Percentiles rank a stretch among this genome's conserved stretches.
phyloP scores from a whole-genome alignment of 2,329 filamentous ascomycete species.

The Neopestalotiopsis sp. region DNA sequence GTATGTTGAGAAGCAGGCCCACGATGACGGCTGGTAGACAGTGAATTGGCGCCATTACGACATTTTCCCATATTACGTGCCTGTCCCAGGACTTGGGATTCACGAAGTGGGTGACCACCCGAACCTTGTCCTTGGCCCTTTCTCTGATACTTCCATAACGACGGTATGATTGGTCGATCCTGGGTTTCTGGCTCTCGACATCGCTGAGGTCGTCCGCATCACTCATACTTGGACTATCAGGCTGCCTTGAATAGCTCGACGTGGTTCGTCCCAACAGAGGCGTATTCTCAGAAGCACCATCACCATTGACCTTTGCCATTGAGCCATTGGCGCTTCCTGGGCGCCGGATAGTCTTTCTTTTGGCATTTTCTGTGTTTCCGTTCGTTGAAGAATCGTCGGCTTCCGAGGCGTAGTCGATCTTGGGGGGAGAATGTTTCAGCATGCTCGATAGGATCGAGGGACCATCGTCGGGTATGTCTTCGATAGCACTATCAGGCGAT shows the following conservation, averaged over 20 bases:
- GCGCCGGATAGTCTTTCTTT: neutral
- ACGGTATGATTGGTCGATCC: slow-evolving; percentile 24
- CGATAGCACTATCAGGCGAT: slow-evolving; percentile 28
- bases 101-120: slow-evolving; percentile 39
- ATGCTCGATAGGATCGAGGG: slow-evolving; percentile 51
- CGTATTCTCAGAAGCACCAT: slow-evolving; percentile 46
- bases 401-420: slow-evolving; percentile 17
- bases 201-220: slow-evolving; percentile 43
- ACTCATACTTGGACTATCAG: slow-evolving; percentile 28
- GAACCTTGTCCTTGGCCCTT: slow-evolving; percentile 27
- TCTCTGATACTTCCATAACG: slow-evolving; percentile 34
- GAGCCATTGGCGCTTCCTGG: neutral
- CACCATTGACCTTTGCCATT: slow-evolving; percentile 20
- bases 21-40: slow-evolving; percentile 87
- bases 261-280: slow-evolving; percentile 48
- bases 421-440: slow-evolving; percentile 53
- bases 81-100: slow-evolving; percentile 77
- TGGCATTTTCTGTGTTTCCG: neutral
- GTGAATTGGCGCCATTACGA: slow-evolving; percentile 69
- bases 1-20: slow-evolving; percentile 86
- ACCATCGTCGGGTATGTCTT: slow-evolving; percentile 28
- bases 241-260: slow-evolving; percentile 36
- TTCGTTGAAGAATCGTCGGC: slow-evolving; percentile 19
- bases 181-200: slow-evolving; percentile 57
- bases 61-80: slow-evolving; percentile 66